phyloP scores from a whole-genome alignment of 345 rosid species.

The Lenwebbia sp. region DNA sequence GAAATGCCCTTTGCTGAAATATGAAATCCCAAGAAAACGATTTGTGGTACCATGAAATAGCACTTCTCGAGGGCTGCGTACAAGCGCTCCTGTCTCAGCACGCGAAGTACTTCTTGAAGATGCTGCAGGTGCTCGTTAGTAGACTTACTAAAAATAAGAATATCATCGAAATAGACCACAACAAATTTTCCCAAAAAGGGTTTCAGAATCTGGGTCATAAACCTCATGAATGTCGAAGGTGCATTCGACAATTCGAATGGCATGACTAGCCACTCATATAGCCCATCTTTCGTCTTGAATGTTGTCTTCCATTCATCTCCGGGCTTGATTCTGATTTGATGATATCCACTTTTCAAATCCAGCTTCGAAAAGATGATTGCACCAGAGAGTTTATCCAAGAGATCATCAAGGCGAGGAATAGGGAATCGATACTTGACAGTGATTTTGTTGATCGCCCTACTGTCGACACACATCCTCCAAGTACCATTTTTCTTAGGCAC shows the following conservation, averaged over 20 bases:
- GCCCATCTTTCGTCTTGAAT: neutral
- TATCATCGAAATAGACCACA: constrained; percentile 2
- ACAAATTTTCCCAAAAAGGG: neutral
- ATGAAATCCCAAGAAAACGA: neutral
- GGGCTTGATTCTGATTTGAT: neutral
- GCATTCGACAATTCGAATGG: neutral
- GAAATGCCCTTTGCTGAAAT: too few relatives aligned
- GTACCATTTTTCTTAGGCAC: neutral
- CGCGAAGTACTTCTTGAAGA: neutral
- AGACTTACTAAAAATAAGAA: neutral
- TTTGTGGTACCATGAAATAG: neutral
- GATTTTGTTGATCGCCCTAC: neutral
- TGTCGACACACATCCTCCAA: neutral
- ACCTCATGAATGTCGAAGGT: too few relatives aligned
- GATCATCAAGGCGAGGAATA: neutral
- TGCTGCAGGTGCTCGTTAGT: neutral
- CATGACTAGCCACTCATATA: neutral
- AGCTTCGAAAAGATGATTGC: neutral
- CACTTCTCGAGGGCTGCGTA: too few relatives aligned
- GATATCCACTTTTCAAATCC: neutral
- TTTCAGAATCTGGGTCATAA: neutral
- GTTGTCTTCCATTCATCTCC: too few relatives aligned
- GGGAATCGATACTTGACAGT: neutral
- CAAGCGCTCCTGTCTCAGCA: neutral
- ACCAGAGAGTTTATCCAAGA: neutral